Conservation (phyloP, 169 alveolate genomes). For the Cryptosporidium sp. region DNA sequence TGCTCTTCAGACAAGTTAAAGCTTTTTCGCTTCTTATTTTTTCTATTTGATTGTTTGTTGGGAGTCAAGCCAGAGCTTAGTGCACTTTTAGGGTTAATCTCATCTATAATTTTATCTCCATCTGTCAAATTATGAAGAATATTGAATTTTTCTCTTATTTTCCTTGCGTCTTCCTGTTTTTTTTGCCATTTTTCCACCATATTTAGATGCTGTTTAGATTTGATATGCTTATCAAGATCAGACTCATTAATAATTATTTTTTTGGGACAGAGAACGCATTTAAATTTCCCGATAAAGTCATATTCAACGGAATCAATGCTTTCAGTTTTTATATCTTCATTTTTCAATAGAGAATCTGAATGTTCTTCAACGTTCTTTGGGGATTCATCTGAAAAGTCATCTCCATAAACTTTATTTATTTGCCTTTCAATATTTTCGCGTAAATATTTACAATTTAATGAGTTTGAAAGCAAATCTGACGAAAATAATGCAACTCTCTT, state of each 20-base stretch:
- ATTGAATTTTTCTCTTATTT: conserved; percentile 43
- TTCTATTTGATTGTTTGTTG: background rate
- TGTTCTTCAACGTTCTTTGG: background rate
- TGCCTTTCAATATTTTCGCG: conserved; percentile 20
- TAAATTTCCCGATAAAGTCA: conserved; percentile 77
- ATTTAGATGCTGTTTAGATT: conserved; percentile 66
- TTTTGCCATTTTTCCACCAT: conserved; percentile 32
- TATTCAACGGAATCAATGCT: background rate
- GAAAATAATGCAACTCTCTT: conserved; percentile 63
- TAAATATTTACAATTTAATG: background rate
- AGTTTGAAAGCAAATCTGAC: conserved; percentile 14
- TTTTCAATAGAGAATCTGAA: background rate
- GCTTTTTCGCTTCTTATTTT: background rate
- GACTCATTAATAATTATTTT: conserved; percentile 75
- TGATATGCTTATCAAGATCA: conserved; percentile 79
- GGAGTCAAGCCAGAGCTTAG: background rate
- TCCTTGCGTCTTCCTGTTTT: conserved; percentile 18
- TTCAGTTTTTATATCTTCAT: background rate
- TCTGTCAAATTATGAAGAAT: background rate
- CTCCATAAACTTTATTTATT: conserved; percentile 32
- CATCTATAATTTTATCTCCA: background rate
- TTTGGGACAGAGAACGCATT: conserved; percentile 78
- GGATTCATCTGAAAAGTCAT: conserved; percentile 14
- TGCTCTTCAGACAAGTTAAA: conserved; percentile 12
- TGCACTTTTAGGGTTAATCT: background rate